phyloP scores from a whole-genome alignment of 2,329 filamentous ascomycete genomes.

The Colletotrichum neosansevieriae region DNA sequence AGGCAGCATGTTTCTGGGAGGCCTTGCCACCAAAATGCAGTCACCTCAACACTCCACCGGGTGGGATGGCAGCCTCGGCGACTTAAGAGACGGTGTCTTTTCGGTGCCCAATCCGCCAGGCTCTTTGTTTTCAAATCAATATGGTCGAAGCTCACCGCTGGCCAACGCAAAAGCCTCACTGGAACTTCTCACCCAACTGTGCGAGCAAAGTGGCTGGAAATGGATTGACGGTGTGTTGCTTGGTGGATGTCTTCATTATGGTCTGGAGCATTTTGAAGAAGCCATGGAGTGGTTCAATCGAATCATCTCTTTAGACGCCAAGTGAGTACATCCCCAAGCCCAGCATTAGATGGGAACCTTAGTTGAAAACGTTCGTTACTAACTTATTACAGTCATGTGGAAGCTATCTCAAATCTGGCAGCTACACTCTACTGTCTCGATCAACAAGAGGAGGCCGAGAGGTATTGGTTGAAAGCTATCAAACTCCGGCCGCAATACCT shows the following conservation, averaged over 20 bases:
- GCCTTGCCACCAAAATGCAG: not conserved
- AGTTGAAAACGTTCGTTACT: not conserved
- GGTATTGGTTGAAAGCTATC: slow-evolving; percentile 87
- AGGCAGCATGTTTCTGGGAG: slow-evolving; percentile 4
- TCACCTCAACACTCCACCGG: not conserved
- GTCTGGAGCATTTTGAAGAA: slow-evolving; percentile 84
- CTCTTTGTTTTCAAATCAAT: slow-evolving; percentile 2
- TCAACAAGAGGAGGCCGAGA: slow-evolving; percentile 84
- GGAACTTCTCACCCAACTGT: slow-evolving; percentile 78
- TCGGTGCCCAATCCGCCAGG: not conserved
- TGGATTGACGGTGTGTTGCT: slow-evolving; percentile 96
- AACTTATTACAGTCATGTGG: slow-evolving; percentile 75
- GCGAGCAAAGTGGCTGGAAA: slow-evolving; percentile 83
- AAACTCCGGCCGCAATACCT: slow-evolving; percentile 88
- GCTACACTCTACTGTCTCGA: slow-evolving; percentile 88
- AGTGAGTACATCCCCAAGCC: slow-evolving; percentile 56
- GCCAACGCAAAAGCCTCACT: slow-evolving; percentile 72
- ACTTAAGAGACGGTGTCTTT: slow-evolving; percentile 7
- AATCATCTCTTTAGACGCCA: slow-evolving; percentile 66
- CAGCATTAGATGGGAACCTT: too few relatives aligned
- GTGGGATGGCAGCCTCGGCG: slow-evolving; percentile 15
- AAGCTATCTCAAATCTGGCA: slow-evolving; percentile 93
- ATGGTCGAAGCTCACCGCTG: slow-evolving; percentile 22
- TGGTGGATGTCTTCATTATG: slow-evolving; percentile 92
- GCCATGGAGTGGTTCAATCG: slow-evolving; percentile 81